Evolutionary conservation across 495 filamentous ascomycete species (phyloP), one percentile per base, ranked within the genome.

Genomic region (Tuber umbilicatum): DNA sequence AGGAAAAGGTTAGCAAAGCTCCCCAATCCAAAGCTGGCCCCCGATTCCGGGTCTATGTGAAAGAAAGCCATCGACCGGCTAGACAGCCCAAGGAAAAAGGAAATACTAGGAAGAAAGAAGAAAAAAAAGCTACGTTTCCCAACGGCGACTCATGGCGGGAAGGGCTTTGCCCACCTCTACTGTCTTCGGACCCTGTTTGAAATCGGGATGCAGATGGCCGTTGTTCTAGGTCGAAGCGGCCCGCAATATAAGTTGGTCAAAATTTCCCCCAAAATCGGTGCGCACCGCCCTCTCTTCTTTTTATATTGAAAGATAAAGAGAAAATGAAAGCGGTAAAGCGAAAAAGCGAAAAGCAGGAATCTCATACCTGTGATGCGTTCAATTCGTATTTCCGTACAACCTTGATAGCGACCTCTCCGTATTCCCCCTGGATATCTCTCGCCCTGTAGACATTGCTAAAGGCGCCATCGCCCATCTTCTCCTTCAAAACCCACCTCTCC

Each of bases 401-500:
- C 82, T 99, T 99, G 87, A 99, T 98, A 68, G 95, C 95, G 23
- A 95, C 93, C 80, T 99, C 92, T 64, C 89, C 90, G 60, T 87
- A 87, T 71, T 90, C 85, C 35, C 90, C 90, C 31, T 86, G 80
- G 31, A 69, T 78, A 83, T 99, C 96, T 74, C 86, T 87, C 27
- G 96, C 95, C 5, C 92, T 89, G 83, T 97, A 99, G 73, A 99
- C 95, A 76, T 99, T 99, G 86, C 94, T 97, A 87, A 99, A 99
- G 67, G 95, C 95, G 71, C 95, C 95, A 80, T 99, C 95, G 72
- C 95, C 95, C 95, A 99, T 99, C 87, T 99, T 99, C 84, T 98
- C 94, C 55, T 97, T 9, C 64, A 99, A 83, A 72, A 91, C 89
- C 91, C 91, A 99, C 78, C 95, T 87, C 74, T 98, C 96, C 37